phyloP scores from a whole-genome alignment of 768 basidiomycete genomes.

The Cubamyces sp. region DNA sequence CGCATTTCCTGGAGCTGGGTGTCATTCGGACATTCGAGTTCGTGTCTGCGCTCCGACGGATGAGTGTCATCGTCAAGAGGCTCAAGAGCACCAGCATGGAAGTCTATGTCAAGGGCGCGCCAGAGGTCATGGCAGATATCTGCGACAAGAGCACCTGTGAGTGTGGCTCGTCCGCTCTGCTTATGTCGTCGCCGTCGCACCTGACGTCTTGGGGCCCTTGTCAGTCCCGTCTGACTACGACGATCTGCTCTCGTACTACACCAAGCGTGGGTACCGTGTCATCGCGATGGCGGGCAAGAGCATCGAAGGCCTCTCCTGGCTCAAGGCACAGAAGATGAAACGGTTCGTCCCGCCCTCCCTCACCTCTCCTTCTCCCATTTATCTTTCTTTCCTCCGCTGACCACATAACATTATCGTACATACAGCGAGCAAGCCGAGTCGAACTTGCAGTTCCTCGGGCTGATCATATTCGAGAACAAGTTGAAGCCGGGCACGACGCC shows the following conservation, averaged over 20 bases:
- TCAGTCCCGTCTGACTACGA: constrained; percentile 96
- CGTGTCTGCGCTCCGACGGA: constrained; percentile 87
- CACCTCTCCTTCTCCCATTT: neutral
- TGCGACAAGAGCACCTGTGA: constrained; percentile 90
- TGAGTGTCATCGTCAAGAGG: constrained; percentile 98
- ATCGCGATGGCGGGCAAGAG: constrained; percentile 98
- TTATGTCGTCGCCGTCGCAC: neutral
- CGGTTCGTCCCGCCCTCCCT: constrained; percentile 51
- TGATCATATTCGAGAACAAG: constrained; percentile 98
- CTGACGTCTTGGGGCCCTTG: constrained; percentile 20
- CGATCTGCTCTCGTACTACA: constrained; percentile 95
- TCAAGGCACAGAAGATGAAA: constrained; percentile 96
- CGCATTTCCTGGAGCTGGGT: constrained; percentile 95
- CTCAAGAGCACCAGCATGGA: constrained; percentile 96
- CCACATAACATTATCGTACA: neutral
- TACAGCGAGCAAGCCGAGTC: constrained; percentile 92
- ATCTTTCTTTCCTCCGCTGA: neutral
- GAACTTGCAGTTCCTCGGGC: constrained; percentile 85
- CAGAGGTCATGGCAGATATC: constrained; percentile 96
- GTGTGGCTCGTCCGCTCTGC: constrained; percentile 36
- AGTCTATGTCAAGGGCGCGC: constrained; percentile 98
- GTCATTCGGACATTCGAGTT: constrained; percentile 98
- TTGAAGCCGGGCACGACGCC: constrained; percentile 90
- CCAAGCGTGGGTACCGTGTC: constrained; percentile 93
- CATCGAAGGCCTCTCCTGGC: constrained; percentile 91